These are phyloP conservation scores for Candida sanyaensis DNA, from an alignment of 1,139 yeast genomes.

Conservation along the genomic window DNA sequence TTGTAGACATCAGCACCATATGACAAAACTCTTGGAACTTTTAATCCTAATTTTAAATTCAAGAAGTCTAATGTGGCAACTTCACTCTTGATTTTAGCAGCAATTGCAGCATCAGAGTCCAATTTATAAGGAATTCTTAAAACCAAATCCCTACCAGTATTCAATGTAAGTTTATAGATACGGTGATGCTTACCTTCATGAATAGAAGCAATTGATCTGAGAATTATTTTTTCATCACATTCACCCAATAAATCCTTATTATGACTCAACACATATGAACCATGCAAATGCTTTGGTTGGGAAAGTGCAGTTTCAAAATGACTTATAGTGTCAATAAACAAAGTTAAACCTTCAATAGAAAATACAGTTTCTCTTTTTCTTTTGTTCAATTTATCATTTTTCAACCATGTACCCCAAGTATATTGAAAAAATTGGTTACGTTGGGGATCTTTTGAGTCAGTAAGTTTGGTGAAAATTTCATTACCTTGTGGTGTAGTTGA, in stretches of 20 bases:
- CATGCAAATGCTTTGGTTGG: conserved; percentile 30
- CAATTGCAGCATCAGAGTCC: conserved; percentile 62
- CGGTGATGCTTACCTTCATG: conserved; percentile 96
- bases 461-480: conserved; percentile 51
- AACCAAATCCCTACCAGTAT: conserved; percentile 62
- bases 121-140: conserved; percentile 84
- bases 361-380: conserved; percentile 79
- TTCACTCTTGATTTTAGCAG: conserved; percentile 77
- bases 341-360: conserved; percentile 73
- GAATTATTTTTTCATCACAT: conserved; percentile 41
- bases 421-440: conserved; percentile 80
- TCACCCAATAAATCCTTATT: conserved; percentile 15
- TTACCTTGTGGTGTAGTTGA: conserved; percentile 21
- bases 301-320: conserved; percentile 16
- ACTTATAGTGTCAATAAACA: conserved; percentile 44
- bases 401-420: conserved; percentile 95
- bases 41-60: conserved; percentile 49
- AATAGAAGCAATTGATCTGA: conserved; percentile 76
- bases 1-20: conserved; percentile 68
- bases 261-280: conserved; percentile 37
- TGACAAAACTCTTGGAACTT: conserved; percentile 75
- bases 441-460: conserved; percentile 66
- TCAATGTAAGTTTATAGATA: conserved; percentile 69
- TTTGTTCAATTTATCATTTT: conserved; percentile 72
- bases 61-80: conserved; percentile 91